Base-by-base conservation (phyloP, 352 stramenopile species). In the Peronosclerospora sorghi region DNA sequence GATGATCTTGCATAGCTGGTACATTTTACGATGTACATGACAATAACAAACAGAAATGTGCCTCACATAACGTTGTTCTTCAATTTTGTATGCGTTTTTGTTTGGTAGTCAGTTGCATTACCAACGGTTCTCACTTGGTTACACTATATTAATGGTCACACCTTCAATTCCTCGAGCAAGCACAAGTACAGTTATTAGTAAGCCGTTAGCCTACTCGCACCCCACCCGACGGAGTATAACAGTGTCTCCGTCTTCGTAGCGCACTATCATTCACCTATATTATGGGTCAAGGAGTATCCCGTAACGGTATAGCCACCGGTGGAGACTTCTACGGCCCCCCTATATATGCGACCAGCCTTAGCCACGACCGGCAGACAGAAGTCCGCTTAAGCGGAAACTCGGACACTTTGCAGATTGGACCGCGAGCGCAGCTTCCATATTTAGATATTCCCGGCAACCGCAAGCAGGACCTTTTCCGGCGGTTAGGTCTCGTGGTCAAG, bases 351-450 rank as follows among this genome's bases (percentile, higher is more conserved):
- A 88, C 76, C 27, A 86, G 73, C 32, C 58, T 92, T 32, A 92
- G 79, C 43, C 75, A 92, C 53, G 79, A 92, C 51, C 76, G 79
- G 15, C 75, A 88, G 59, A 92, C 79, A 8, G 76, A 92, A 17
- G 76, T 92, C 7, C 68, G 75, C 21, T 51, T 86, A n/a, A 73
- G 62, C 32, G 73, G 65, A 35, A 63, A 73, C 50, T 58, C 54
- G 5, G 62, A 84, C 19, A 87, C 68, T 15, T 67, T 80, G 34
- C 74, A 85, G 53, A 69, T 92, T 32, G 79, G 79, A 8, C 64
- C 77, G 8, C 64, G 79, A 21, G 68, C 58, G 35, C 65, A 80
- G 34, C 56, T 92, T n/a, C 64, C 73, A 55, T 72, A 79, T 34
- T 54, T 92, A 36, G 76, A 88, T 14, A 66, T 59, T 45, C 51